These are phyloP conservation scores for Straminergon stramineum DNA, from an alignment of 225 moss, liverwort and hornwort genomes.

Conservation along the genomic window DNA sequence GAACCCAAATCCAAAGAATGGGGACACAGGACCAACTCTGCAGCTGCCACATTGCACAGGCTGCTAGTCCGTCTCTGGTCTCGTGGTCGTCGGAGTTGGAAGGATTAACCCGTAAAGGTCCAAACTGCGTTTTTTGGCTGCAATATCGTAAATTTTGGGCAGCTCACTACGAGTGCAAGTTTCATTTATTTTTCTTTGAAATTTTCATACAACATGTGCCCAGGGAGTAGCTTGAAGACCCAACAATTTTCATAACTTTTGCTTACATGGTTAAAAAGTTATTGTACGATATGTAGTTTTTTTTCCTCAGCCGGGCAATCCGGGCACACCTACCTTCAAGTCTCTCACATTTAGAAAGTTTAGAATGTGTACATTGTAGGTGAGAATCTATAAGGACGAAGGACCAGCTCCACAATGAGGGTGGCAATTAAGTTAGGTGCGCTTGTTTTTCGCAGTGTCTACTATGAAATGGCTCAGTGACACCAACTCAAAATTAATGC, in stretches of 20 bases:
- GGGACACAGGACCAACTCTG: neutral
- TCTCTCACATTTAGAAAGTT: neutral
- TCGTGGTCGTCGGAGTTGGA: neutral
- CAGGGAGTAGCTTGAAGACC: no score
- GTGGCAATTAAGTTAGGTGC: neutral
- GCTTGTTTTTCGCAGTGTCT: neutral
- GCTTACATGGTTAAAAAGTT: no score
- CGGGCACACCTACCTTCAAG: neutral
- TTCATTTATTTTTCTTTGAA: no score
- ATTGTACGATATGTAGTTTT: no score
- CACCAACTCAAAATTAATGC: neutral
- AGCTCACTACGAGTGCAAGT: no score
- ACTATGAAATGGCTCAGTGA: neutral
- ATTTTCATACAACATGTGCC: no score
- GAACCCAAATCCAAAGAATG: neutral
- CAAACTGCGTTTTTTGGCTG: no score
- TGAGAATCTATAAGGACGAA: neutral
- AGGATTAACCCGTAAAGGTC: neutral
- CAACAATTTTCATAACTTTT: no score
- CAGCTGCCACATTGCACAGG: neutral
- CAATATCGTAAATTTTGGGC: no score
- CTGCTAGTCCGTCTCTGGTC: neutral
- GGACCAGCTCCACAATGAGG: neutral
- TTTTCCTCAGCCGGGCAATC: no score
- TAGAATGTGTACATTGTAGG: neutral